phyloP scores from a whole-genome alignment of 257 asterid genomes.

The Linaria vulgaris region DNA sequence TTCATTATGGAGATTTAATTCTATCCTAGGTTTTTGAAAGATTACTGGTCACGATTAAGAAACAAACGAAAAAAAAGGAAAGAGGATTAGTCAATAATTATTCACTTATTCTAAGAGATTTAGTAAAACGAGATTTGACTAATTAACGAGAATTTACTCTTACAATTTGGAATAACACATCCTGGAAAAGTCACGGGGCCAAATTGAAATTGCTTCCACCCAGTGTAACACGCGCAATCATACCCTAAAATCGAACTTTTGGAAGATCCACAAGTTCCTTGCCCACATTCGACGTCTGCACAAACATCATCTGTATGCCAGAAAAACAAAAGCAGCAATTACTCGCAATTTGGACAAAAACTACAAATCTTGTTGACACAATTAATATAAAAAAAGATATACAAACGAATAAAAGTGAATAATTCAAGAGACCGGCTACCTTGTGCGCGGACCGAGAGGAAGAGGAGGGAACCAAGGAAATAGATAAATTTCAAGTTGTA shows the following conservation, averaged over 20 bases:
- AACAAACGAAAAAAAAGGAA: no score
- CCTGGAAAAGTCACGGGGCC: constrained; percentile 30
- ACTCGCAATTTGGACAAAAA: not conserved
- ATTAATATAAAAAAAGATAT: not conserved
- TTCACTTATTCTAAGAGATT: no score
- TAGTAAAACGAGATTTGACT: no score
- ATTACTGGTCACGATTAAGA: no score
- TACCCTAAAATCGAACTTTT: constrained; percentile 25
- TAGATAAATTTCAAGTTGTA: constrained; percentile 1
- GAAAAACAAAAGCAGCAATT: no score
- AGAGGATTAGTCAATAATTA: no score
- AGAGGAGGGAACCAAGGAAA: constrained; percentile 9
- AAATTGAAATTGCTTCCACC: constrained; percentile 42
- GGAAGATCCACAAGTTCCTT: constrained; percentile 39
- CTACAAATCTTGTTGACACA: not conserved
- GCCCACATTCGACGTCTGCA: constrained; percentile 36
- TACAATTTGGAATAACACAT: constrained; percentile 52
- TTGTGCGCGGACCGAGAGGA: constrained; percentile 1
- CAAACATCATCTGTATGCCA: constrained; percentile 31
- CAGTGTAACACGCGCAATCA: constrained; percentile 43
- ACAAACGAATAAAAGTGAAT: not conserved
- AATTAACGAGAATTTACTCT: constrained; percentile 15
- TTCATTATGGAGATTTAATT: no score
- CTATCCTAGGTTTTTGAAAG: no score
- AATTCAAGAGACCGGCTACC: constrained; percentile 9